Evolutionary conservation across 2,329 filamentous ascomycete species (phyloP), one percentile per base, ranked within the genome.

Genomic region (Corynespora cassiicola): DNA sequence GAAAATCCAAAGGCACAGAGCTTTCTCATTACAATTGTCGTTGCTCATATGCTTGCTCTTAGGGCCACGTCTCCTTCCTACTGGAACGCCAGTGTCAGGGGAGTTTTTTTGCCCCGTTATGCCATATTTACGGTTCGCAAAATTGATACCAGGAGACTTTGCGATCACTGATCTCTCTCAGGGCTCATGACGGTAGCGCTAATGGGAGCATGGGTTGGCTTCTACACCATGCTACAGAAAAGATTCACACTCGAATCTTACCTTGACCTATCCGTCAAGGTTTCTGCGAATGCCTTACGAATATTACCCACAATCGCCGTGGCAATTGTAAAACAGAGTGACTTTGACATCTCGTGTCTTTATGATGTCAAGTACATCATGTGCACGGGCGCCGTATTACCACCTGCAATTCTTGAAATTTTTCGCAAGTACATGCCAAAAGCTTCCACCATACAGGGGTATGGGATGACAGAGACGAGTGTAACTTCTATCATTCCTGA

Each of bases 261-360:
- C 21, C 37, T 57, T 14, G 18, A 42, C 14, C 39, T 44, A 5
- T 54, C 38, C 9, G 42, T 45, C 6, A 19, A 33, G 4, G 34
- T 30, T 2, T 19, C 39, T 3, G 45, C 47, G 4, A 57, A 36
- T 8, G 36, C 38, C 7, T 22, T 55, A 11, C 39, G 47, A 8
- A 47, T 57, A n/a, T 40, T 58, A n/a, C 53, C 54, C 7, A 42
- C 53, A 2, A 57, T 51, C 12, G 53, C 54, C 5, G 39, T 57
- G 18, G 42, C 39, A 9, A 46, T 58, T 11, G 29, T 45, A 5
- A 57, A 57, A 34, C 48, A 52, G 19, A 17, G 18, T 2, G 8
- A 37, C 9, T 45, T 54, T 23, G 42, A 49, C 25, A 29, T 42
- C 8, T 32, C 45, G 7, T 29, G 41, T 15, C 36, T 58, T 8